Evolutionary conservation across 192 early-diverging fungal species (phyloP).

Genomic region (Dimargaris cristalligena): DNA sequence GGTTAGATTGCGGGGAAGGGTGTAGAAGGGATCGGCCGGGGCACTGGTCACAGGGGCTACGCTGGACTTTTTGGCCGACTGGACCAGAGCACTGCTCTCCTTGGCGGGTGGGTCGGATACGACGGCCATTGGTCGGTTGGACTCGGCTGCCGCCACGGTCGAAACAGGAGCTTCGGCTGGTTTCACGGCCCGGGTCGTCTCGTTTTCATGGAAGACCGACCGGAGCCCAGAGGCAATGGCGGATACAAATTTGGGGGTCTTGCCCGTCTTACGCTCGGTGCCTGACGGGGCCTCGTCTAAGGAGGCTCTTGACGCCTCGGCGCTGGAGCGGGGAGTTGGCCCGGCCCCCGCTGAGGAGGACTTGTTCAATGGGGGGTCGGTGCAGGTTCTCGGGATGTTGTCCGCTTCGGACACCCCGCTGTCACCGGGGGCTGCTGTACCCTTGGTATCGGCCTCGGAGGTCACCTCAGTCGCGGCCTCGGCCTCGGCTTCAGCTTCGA

Average conservation of each 20-base stretch:
- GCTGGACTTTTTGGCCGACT: not conserved
- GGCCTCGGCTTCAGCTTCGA: not conserved
- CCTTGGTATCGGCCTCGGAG: not conserved
- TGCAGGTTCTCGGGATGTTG: not conserved
- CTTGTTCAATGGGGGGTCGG: not conserved
- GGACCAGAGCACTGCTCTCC: not conserved
- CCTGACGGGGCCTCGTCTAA: not conserved
- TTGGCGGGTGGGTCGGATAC: not conserved
- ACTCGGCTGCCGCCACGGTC: too few species aligned
- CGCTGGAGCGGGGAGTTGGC: not conserved
- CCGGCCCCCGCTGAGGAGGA: not conserved
- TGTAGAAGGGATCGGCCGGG: not conserved
- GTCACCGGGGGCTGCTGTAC: not conserved
- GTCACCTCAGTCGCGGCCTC: not conserved
- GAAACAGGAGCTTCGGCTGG: too few species aligned
- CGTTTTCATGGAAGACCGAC: not conserved
- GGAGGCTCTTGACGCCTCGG: not conserved
- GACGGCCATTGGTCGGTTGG: too few species aligned
- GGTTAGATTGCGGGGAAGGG: conserved; percentile 20
- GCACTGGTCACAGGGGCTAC: too few species aligned
- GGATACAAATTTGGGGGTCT: not conserved
- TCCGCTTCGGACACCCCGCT: not conserved
- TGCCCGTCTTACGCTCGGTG: not conserved
- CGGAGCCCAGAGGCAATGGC: not conserved
- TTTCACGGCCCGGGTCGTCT: not conserved